A percentile compares a stretch with the other conserved stretches of the same genome.
Evolutionary conservation across 768 basidiomycete species (phyloP).

Genomic region (Boletus vermiculosoides): DNA sequence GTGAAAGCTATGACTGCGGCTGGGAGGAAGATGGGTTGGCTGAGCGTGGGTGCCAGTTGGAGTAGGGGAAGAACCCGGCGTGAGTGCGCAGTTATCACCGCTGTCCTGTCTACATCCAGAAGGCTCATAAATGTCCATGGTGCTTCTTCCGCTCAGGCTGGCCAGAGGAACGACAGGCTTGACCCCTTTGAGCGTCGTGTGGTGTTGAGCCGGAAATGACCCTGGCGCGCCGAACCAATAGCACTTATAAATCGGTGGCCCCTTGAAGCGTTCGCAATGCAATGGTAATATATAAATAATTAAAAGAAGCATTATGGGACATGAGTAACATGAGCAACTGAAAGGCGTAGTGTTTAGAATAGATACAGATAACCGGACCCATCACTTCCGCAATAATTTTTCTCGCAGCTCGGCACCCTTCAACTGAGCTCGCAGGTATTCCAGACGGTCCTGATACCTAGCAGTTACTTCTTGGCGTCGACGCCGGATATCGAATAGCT

Average conservation of each 20-base stretch:
- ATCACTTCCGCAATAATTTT: conserved; percentile 65
- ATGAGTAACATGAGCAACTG: conserved; percentile 8
- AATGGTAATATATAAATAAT: conserved; percentile 7
- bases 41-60: conserved; percentile 31
- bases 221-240: background rate
- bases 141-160: background rate
- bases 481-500: conserved; percentile 67
- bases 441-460: conserved; percentile 73
- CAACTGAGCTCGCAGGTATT: conserved; percentile 77
- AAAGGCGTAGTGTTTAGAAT: conserved; percentile 3
- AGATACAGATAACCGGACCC: background rate
- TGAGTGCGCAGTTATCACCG: conserved; percentile 32
- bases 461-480: conserved; percentile 67
- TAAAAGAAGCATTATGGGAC: conserved; percentile 19
- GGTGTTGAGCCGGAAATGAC: background rate
- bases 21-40: conserved; percentile 39
- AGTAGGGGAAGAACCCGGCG: conserved; percentile 43
- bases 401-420: conserved; percentile 84
- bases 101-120: conserved; percentile 27
- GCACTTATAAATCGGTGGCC: too few relatives aligned
- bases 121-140: conserved; percentile 17
- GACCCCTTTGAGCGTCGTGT: background rate
- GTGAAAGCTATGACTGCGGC: conserved; percentile 53
- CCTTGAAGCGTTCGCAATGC: too few relatives aligned
- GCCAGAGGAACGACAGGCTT: background rate